A percentile compares a stretch with the other conserved stretches of the same genome.
Evolutionary conservation across 495 filamentous ascomycete species (phyloP).

Genomic region (Viridothelium virens): DNA sequence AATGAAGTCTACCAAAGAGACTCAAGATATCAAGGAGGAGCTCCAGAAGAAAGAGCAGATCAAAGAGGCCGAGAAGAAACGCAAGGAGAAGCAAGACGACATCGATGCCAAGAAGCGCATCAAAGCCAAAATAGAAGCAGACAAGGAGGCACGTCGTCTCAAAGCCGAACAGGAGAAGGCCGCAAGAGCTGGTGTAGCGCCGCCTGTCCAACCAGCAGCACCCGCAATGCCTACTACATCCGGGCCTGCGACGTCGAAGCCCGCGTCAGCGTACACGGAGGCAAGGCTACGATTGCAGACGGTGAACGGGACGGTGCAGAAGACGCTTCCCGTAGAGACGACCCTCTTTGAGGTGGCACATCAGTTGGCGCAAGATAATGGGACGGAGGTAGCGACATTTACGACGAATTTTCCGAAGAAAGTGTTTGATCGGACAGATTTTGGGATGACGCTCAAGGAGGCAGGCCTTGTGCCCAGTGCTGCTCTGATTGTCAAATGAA

Average conservation of each 20-base stretch:
- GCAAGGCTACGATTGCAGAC: constrained; percentile 77
- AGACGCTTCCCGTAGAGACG: constrained; percentile 73
- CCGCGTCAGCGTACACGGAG: constrained; percentile 62
- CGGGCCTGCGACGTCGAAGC: constrained; percentile 45
- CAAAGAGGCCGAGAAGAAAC: constrained; percentile 79
- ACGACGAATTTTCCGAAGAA: constrained; percentile 82
- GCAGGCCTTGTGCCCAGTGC: constrained; percentile 84
- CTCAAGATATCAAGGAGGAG: constrained; percentile 44
- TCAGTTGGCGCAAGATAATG: constrained; percentile 56
- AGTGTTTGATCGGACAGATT: constrained; percentile 69
- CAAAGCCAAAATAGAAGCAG: constrained; percentile 83
- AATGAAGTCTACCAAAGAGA: constrained; percentile 45
- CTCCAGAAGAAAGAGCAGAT: constrained; percentile 77
- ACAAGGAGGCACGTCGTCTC: constrained; percentile 74
- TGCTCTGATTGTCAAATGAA: constrained; percentile 66
- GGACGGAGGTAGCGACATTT: constrained; percentile 62
- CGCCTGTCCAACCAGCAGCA: constrained; percentile 41
- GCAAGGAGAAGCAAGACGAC: constrained; percentile 81
- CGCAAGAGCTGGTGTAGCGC: constrained; percentile 59
- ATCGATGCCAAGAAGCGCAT: constrained; percentile 77
- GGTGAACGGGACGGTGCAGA: constrained; percentile 62
- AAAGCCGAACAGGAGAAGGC: constrained; percentile 81
- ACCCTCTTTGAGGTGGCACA: constrained; percentile 91
- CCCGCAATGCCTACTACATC: constrained; percentile 25
- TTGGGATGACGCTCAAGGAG: constrained; percentile 86